A percentile compares a stretch with the other conserved stretches of the same genome.
These are phyloP conservation scores for Neodidymelliopsis sp. DNA, from an alignment of 2,329 filamentous ascomycete genomes.

Conservation along the genomic window DNA sequence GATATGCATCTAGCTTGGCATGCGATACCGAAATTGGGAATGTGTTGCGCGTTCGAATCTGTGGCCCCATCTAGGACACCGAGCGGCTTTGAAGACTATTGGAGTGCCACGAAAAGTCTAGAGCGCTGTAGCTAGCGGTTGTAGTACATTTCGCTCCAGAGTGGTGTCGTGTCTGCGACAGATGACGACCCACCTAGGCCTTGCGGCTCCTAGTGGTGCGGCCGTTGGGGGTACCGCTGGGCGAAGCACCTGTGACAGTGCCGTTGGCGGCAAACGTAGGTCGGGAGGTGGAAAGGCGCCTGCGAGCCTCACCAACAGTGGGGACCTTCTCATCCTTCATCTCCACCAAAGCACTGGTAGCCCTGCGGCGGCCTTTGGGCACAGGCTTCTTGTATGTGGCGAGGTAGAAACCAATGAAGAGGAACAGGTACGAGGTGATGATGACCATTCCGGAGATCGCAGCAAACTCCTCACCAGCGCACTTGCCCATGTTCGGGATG, in stretches of 20 bases:
- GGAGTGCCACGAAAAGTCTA: neutral
- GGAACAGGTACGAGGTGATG: slow-evolving; percentile 91
- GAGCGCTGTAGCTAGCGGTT: neutral
- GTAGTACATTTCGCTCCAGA: neutral
- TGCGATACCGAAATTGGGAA: neutral
- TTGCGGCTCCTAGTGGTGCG: slow-evolving; percentile 73
- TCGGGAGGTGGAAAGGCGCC: slow-evolving; percentile 55
- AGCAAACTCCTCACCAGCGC: slow-evolving; percentile 95
- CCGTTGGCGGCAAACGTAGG: slow-evolving; percentile 49
- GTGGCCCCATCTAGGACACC: neutral
- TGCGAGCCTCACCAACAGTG: slow-evolving; percentile 60
- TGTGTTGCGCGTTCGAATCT: neutral
- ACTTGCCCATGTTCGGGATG: slow-evolving; percentile 84
- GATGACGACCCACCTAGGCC: slow-evolving; percentile 59
- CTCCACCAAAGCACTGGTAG: slow-evolving; percentile 85
- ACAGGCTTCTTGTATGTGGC: slow-evolving; percentile 92
- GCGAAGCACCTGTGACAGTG: slow-evolving; percentile 50
- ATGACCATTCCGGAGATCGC: slow-evolving; percentile 92
- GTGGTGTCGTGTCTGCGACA: neutral
- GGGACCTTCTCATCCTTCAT: slow-evolving; percentile 77
- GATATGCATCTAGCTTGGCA: neutral
- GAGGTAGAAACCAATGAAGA: slow-evolving; percentile 99
- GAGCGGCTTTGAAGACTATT: neutral
- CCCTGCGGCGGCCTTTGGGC: slow-evolving; percentile 75
- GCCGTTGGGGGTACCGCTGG: slow-evolving; percentile 62